Evolutionary conservation across 169 alveolate genomes (phyloP).

Genomic region (Plasmodium berghei): DNA sequence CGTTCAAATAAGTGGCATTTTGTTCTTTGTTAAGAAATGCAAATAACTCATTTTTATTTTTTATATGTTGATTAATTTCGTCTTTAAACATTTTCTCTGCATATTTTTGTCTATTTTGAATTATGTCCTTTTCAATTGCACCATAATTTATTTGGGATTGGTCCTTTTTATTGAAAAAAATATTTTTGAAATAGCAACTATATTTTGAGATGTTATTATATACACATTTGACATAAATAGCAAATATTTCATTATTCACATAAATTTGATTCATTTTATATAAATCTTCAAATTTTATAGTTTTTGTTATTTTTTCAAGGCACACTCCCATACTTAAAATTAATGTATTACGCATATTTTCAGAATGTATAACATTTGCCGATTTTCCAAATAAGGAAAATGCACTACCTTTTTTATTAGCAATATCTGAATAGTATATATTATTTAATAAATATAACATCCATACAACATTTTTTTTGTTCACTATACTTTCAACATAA

Average conservation of each 20-base stretch:
- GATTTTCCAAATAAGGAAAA: slow-evolving; percentile 83
- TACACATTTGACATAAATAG: slow-evolving; percentile 39
- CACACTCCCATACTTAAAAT: slow-evolving; percentile 57
- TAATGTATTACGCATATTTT: slow-evolving; percentile 78
- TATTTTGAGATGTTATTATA: slow-evolving; percentile 12
- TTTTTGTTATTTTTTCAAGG: slow-evolving; percentile 14
- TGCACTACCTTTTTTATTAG: slow-evolving; percentile 80
- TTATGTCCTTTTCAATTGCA: slow-evolving; percentile 20
- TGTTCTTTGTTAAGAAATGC: not conserved
- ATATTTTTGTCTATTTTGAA: slow-evolving; percentile 19
- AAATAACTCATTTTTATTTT: not conserved
- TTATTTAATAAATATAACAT: slow-evolving; percentile 36
- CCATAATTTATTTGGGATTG: not conserved
- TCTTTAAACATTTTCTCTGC: slow-evolving; percentile 6
- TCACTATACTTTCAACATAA: slow-evolving; percentile 36
- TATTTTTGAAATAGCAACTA: slow-evolving; percentile 14
- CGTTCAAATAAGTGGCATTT: not conserved
- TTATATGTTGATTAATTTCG: slow-evolving; percentile 6
- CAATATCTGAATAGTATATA: slow-evolving; percentile 77
- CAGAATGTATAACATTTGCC: slow-evolving; percentile 78
- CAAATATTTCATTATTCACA: slow-evolving; percentile 37
- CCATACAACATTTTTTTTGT: slow-evolving; percentile 17
- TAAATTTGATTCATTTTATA: slow-evolving; percentile 12
- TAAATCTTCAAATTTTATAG: slow-evolving; percentile 18
- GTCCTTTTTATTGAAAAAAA: slow-evolving; percentile 29